Conservation (phyloP, 371 early-diverging fungal genomes). For the Mucor irregularis region DNA sequence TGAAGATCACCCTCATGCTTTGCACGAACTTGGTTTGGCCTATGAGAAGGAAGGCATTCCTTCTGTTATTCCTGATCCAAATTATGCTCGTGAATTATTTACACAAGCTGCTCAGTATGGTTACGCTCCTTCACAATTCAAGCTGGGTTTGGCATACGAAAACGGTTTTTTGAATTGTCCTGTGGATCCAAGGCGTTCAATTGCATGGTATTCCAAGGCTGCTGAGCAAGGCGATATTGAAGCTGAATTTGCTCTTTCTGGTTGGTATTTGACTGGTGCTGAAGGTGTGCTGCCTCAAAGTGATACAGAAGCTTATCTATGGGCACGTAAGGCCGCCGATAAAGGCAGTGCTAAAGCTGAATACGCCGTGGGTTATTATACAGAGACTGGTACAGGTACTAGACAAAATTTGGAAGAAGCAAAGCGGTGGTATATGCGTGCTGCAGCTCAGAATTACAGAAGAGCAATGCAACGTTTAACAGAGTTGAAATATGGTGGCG, state of each 20-base stretch:
- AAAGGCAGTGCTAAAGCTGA: constrained; percentile 84
- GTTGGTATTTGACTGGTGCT: constrained; percentile 90
- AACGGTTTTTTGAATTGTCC: constrained; percentile 90
- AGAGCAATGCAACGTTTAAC: constrained; percentile 74
- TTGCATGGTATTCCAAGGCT: constrained; percentile 95
- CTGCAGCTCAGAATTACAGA: constrained; percentile 75
- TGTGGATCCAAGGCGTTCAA: constrained; percentile 86
- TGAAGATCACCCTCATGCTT: constrained; percentile 87
- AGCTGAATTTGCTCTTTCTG: constrained; percentile 81
- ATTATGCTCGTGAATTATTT: constrained; percentile 88
- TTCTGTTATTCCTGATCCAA: constrained; percentile 77
- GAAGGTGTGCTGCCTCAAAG: constrained; percentile 78
- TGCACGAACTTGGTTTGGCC: constrained; percentile 89
- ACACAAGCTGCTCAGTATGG: constrained; percentile 91
- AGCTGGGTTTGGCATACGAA: constrained; percentile 93
- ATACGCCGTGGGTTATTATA: constrained; percentile 86
- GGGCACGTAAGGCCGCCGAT: constrained; percentile 89
- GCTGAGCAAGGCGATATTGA: constrained; percentile 87
- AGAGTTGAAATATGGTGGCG: constrained; percentile 71
- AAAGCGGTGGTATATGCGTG: constrained; percentile 73
- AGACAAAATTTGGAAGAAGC: constrained; percentile 71
- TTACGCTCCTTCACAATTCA: constrained; percentile 92
- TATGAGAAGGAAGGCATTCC: constrained; percentile 85
- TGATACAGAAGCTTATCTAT: constrained; percentile 84
- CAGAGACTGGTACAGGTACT: constrained; percentile 79